phyloP scores from a whole-genome alignment of 495 filamentous ascomycete genomes.

The Tuber brumale region DNA sequence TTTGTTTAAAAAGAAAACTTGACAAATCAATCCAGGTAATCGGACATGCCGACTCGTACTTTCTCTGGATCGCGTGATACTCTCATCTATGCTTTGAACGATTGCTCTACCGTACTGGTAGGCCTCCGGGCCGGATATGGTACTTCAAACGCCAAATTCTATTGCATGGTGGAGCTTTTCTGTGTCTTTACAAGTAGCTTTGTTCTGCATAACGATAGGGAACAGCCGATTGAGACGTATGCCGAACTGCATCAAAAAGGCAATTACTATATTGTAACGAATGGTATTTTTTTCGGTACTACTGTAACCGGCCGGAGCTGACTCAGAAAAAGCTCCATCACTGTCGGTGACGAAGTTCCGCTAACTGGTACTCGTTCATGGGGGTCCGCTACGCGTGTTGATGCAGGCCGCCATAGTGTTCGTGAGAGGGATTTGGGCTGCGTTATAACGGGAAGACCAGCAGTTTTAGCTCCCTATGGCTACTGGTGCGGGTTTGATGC shows the following conservation, averaged over 20 bases:
- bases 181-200: constrained; percentile 26
- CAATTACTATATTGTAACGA: constrained; percentile 41
- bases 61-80: no score
- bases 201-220: constrained; percentile 36
- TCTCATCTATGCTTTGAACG: constrained; percentile 41
- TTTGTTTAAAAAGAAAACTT: no score
- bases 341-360: constrained; percentile 39
- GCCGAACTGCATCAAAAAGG: constrained; percentile 38
- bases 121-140: constrained; percentile 41
- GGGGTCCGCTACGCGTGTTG: constrained; percentile 31
- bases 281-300: no score
- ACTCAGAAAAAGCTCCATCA: no score
- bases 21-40: no score
- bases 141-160: constrained; percentile 44
- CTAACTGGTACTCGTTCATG: constrained; percentile 38
- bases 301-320: no score
- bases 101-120: constrained; percentile 37
- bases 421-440: constrained; percentile 42
- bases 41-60: no score
- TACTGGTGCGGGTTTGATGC: no score
- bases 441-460: constrained; percentile 40
- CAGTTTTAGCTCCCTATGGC: no score
- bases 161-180: constrained; percentile 43
- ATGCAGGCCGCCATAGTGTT: constrained; percentile 37
- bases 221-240: constrained; percentile 35